Conservation (phyloP, 169 alveolate genomes). For the Cryptosporidium andersoni region DNA sequence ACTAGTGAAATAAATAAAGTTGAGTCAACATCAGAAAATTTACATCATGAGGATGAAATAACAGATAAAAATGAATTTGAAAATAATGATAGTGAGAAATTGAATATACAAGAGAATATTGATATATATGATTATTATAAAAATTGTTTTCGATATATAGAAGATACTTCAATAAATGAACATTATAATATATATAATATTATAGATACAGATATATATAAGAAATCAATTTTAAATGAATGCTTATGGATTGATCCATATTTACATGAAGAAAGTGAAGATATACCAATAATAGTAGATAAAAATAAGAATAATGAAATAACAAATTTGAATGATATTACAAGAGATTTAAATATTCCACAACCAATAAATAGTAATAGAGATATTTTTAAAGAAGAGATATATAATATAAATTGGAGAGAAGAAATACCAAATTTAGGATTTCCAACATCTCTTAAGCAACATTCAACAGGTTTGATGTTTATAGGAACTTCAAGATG, state of each 20-base stretch:
- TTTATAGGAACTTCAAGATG: slow-evolving; percentile 56
- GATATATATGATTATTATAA: no score
- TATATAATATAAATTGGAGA: slow-evolving; percentile 3
- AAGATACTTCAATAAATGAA: no score
- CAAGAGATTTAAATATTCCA: neutral
- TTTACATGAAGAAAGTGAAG: slow-evolving; percentile 16
- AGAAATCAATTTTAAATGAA: neutral
- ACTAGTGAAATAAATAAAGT: no score
- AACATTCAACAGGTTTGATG: slow-evolving; percentile 29
- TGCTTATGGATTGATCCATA: slow-evolving; percentile 32
- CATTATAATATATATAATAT: no score
- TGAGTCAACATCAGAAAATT: no score
- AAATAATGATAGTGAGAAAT: no score
- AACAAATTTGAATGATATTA: neutral
- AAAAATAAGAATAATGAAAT: neutral
- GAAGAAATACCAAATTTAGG: slow-evolving; percentile 3
- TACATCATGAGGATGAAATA: no score
- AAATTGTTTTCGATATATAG: no score
- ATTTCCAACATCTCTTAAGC: slow-evolving; percentile 35
- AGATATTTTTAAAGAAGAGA: slow-evolving; percentile 2
- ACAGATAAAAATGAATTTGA: no score
- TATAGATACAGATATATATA: no score
- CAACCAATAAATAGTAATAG: slow-evolving; percentile 44
- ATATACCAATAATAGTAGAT: slow-evolving; percentile 2
- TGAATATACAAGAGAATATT: no score